Evolutionary conservation across 176 grass and related monocot species (phyloP), one percentile per base, ranked within the genome.

Genomic region (Aegilops umbellulata): DNA sequence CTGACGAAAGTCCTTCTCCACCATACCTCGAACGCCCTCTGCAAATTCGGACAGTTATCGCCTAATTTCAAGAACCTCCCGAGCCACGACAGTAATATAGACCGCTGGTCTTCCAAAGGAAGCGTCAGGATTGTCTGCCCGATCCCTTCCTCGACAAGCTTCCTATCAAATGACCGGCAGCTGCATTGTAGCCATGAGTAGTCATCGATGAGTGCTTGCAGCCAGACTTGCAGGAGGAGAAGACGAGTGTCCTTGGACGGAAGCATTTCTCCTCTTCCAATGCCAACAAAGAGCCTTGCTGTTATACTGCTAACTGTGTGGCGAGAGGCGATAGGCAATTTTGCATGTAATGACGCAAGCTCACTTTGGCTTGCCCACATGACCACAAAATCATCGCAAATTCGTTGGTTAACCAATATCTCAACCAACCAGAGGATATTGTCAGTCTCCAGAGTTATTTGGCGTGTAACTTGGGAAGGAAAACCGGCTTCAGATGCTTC

Each of bases 21-120:
- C 95, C 95, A 95, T 66, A 98, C 95, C 35, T 98, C 93, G 29
- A 98, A 98, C 10, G 95, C 95, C 77, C 95, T 93, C 64, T 90
- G 89, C 58, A 98, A 74, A 85, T 95, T 95, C 0, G 95, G 95
- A 69, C 95, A 98, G 44, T 90, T 92, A 70, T 95, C 89, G 0
- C 91, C 93, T 3, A 84, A 44, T 82, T 88, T 89, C 81, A 98
- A 89, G 87, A 95, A 98, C 27, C 81, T 90, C 15, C 88, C 95
- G 20, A 95, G 80, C 95, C 93, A 98, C 23, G 77, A 62, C 13
- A 98, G 79, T 17, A 98, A 85, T 39, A 98, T 91, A 6, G 80
- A 74, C 47, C 82, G 88, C 36, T 98, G 95, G 12, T 98, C 93
- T 76, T 93, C 91, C 62, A 98, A 76, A 39, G 93, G 87, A 65